These are phyloP conservation scores for Saccharomyces uvarum DNA, from an alignment of 1,139 yeast genomes.

Conservation along the genomic window DNA sequence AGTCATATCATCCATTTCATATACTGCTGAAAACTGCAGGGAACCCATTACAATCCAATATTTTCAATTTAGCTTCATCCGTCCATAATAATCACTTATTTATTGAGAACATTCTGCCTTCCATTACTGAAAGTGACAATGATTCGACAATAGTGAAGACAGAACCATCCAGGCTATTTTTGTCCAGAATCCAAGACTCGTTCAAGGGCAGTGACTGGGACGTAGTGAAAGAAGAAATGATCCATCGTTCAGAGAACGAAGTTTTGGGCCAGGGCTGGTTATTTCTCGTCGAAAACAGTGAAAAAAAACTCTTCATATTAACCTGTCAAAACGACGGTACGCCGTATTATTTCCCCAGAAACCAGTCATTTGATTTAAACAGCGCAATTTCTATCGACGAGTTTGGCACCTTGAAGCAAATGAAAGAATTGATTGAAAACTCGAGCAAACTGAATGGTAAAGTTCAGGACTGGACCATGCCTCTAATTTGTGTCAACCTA, in stretches of 20 bases:
- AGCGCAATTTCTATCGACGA: slow-evolving; percentile 49
- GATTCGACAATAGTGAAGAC: slow-evolving; percentile 26
- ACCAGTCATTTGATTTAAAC: slow-evolving; percentile 70
- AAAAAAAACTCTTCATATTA: slow-evolving; percentile 57
- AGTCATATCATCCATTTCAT: slow-evolving; percentile 70
- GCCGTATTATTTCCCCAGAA: slow-evolving; percentile 72
- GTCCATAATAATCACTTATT: slow-evolving; percentile 89
- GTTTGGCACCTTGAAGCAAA: slow-evolving; percentile 40
- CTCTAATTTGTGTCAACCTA: slow-evolving; percentile 68
- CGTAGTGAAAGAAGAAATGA: slow-evolving; percentile 34
- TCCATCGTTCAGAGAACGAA: slow-evolving; percentile 42
- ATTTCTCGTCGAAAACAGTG: slow-evolving; percentile 67
- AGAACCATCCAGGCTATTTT: slow-evolving; percentile 43
- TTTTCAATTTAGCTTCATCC: slow-evolving; percentile 85
- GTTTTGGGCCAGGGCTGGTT: slow-evolving; percentile 72
- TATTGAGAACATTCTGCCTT: slow-evolving; percentile 52
- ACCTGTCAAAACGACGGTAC: slow-evolving; percentile 81
- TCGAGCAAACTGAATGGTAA: slow-evolving; percentile 23
- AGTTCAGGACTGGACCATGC: slow-evolving; percentile 63
- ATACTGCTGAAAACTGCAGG: slow-evolving; percentile 67
- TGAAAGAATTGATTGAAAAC: slow-evolving; percentile 39
- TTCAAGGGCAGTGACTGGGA: slow-evolving; percentile 26
- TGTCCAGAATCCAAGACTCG: slow-evolving; percentile 21
- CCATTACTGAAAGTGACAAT: slow-evolving; percentile 1
- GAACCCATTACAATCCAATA: slow-evolving; percentile 57